Base-by-base conservation (phyloP, 257 asterid genomes). In the Nicotiana undulata region DNA sequence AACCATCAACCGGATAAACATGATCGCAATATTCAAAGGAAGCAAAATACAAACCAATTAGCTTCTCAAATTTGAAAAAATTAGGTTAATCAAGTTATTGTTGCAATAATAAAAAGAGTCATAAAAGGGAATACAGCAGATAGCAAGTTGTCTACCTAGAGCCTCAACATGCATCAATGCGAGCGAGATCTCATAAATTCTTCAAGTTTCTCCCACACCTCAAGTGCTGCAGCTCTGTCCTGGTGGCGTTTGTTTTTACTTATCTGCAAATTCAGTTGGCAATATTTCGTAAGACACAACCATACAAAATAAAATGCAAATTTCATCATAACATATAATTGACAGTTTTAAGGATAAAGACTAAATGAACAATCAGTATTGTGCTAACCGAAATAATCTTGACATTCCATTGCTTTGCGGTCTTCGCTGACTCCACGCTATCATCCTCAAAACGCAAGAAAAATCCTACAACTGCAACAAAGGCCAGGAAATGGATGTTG, bases 151-250 rank as follows among this genome's bases (percentile, higher is more conserved):
- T 74, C 79, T 49, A 74, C 79, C 79, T 74, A 49, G 44, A 74
- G n/a, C 20, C 40, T 49, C 56, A 60, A 55, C 91, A 82, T 85
- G 87, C 90, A 89, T 86, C 93, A 94, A 79, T 88, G 96, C 20
- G 97, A 89, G 76, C 98, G 96, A 61, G 99, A 94, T 64, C 97
- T 90, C 98, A 94, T 93, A 68, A 96, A 96, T 85, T 96, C 99
- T 90, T 96, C 99, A 64, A 96, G 98, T 77, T 92, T 94, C 76
- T 96, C 97, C 99, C 99, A 96, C 83, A 96, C 98, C 92, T 96
- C 98, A 74, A 96, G 96, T 6, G 99, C 99, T 29, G 99, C 99
- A 85, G 98, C 97, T 85, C 98, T 88, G 84, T 94, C 98, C 82
- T 94, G 99, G 84, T 96, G 99, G 1, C 99, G 85, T 87, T 96